phyloP scores from a whole-genome alignment of 2,329 filamentous ascomycete species.

The Rhinocladiella mackenziei region DNA sequence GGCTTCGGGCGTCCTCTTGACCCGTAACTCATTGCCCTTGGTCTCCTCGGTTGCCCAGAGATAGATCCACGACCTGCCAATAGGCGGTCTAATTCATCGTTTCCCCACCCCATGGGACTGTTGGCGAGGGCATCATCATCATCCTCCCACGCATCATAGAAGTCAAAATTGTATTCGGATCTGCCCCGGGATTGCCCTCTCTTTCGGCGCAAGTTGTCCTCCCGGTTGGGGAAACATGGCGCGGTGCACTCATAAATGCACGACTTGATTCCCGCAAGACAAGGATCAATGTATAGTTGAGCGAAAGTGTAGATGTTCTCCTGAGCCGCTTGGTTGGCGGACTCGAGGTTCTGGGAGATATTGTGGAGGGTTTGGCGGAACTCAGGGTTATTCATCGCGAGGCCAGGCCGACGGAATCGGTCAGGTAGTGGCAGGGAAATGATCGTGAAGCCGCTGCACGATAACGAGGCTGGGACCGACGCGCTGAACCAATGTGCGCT shows the following conservation, averaged over 20 bases:
- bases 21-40: slow-evolving; percentile 86
- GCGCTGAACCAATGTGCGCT: slow-evolving; percentile 17
- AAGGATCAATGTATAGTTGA: slow-evolving; percentile 79
- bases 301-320: slow-evolving; percentile 85
- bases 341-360: slow-evolving; percentile 83
- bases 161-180: slow-evolving; percentile 87
- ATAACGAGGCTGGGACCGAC: neutral
- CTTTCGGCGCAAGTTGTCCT: slow-evolving; percentile 68
- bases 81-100: slow-evolving; percentile 80
- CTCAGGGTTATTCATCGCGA: slow-evolving; percentile 31
- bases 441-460: neutral
- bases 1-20: slow-evolving; percentile 54
- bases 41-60: slow-evolving; percentile 60
- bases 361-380: slow-evolving; percentile 92
- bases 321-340: slow-evolving; percentile 86
- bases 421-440: slow-evolving; percentile 2
- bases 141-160: slow-evolving; percentile 94
- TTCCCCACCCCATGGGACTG: slow-evolving; percentile 67
- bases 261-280: slow-evolving; percentile 62
- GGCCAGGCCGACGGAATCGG: neutral
- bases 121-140: slow-evolving; percentile 50
- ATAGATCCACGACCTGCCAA: slow-evolving; percentile 59
- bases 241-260: slow-evolving; percentile 68
- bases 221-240: slow-evolving; percentile 61
- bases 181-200: slow-evolving; percentile 58